A percentile compares a stretch with the other conserved stretches of the same genome.
These are phyloP conservation scores for Colletotrichum musicola DNA, from an alignment of 2,329 filamentous ascomycete genomes.

Conservation along the genomic window DNA sequence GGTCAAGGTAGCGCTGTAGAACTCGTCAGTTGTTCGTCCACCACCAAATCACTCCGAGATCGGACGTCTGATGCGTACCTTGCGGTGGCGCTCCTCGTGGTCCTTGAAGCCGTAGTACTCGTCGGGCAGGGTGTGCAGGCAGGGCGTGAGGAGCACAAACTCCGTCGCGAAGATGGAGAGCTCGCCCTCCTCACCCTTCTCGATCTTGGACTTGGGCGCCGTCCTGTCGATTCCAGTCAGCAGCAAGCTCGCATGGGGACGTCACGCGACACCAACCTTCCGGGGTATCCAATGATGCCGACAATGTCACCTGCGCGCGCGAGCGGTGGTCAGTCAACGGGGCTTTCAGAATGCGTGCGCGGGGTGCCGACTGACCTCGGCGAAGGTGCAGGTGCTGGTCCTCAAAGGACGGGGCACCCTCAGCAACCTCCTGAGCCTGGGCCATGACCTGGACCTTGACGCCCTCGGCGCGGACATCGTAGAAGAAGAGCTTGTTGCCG, in stretches of 20 bases:
- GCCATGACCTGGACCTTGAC: slow-evolving; percentile 91
- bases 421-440: slow-evolving; percentile 82
- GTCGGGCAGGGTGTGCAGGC: slow-evolving; percentile 89
- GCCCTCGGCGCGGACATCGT: slow-evolving; percentile 78
- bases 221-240: slow-evolving; percentile 63
- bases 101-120: slow-evolving; percentile 97
- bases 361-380: slow-evolving; percentile 60
- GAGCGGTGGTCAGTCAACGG: slow-evolving; percentile 6
- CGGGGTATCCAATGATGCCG: slow-evolving; percentile 86
- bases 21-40: neutral
- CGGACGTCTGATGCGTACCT: slow-evolving; percentile 52
- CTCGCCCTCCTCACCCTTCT: slow-evolving; percentile 84
- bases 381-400: slow-evolving; percentile 91
- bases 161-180: slow-evolving; percentile 93
- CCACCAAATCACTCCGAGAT: neutral
- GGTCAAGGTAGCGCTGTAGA: slow-evolving; percentile 80
- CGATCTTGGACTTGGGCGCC: slow-evolving; percentile 89
- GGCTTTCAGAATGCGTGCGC: neutral
- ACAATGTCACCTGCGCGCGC: slow-evolving; percentile 78
- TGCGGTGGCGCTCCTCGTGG: slow-evolving; percentile 90
- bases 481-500: slow-evolving; percentile 90
- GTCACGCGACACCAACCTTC: slow-evolving; percentile 49
- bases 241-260: too few species aligned
- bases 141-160: slow-evolving; percentile 88
- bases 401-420: slow-evolving; percentile 77